Conservation (phyloP, 208 protist genomes). For the Trypanosomatidae sp. region DNA sequence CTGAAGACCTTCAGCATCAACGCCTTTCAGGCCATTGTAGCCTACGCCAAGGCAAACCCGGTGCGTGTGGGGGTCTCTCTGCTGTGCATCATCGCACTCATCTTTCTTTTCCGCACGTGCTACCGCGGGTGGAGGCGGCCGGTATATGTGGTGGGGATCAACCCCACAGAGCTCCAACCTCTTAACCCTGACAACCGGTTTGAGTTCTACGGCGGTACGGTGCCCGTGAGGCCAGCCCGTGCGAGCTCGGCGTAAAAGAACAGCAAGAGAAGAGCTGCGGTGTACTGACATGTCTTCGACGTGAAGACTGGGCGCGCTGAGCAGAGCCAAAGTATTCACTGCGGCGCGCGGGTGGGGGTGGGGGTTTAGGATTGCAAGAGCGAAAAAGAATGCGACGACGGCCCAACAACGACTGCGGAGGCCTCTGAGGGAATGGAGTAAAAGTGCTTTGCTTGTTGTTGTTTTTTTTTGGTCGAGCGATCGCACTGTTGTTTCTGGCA, state of each 20-base stretch:
- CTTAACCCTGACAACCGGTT: constrained; percentile 18
- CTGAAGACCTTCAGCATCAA: neutral
- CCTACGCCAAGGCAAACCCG: constrained; percentile 17
- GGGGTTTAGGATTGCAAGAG: neutral
- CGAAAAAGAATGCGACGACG: neutral
- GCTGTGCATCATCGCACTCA: constrained; percentile 8
- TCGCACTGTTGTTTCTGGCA: neutral
- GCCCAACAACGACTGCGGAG: neutral
- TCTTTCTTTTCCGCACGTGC: constrained; percentile 27
- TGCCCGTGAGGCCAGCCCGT: constrained; percentile 9
- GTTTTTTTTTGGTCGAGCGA: neutral
- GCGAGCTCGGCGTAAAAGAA: neutral
- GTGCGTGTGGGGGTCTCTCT: neutral
- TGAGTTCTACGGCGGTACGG: constrained; percentile 31
- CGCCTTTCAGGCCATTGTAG: neutral
- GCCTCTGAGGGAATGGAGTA: neutral
- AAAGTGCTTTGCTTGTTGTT: neutral
- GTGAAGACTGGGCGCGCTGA: neutral
- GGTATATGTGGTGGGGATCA: constrained; percentile 43
- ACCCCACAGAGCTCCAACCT: constrained; percentile 44
- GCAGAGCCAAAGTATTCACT: neutral
- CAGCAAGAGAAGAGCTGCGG: neutral
- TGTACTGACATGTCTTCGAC: too few species aligned
- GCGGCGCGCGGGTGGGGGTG: neutral
- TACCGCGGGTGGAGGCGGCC: constrained; percentile 31